Evolutionary conservation across 2,329 filamentous ascomycete genomes (phyloP).

Genomic region (Fonsecaea pedrosoi): DNA sequence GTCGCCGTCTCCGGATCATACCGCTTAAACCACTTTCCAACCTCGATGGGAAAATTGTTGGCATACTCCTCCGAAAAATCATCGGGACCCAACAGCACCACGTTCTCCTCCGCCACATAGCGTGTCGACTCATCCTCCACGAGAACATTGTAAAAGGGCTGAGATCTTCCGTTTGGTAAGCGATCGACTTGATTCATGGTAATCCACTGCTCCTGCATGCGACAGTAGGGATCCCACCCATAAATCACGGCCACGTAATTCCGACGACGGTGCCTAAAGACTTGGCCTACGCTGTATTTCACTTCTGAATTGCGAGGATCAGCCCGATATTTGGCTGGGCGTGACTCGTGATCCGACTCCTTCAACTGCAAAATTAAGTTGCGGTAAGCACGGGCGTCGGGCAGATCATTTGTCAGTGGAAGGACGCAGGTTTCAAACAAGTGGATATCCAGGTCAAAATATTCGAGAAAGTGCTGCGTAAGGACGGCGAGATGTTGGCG

Average conservation of each 20-base stretch:
- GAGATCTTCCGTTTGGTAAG: conserved; percentile 64
- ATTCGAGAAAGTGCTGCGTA: conserved; percentile 67
- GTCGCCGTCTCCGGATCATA: conserved; percentile 71
- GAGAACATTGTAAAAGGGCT: conserved; percentile 87
- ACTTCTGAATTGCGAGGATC: conserved; percentile 50
- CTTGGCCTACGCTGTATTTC: conserved; percentile 75
- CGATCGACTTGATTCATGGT: conserved; percentile 68
- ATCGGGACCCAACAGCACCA: conserved; percentile 64
- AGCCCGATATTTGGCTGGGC: conserved; percentile 36
- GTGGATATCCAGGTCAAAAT: conserved; percentile 74
- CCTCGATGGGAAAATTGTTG: conserved; percentile 46
- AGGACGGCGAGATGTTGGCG: conserved; percentile 70
- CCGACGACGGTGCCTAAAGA: conserved; percentile 84
- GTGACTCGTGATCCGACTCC: conserved; percentile 59
- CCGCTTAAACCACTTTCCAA: conserved; percentile 86
- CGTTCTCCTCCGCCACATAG: conserved; percentile 82
- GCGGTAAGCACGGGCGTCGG: conserved; percentile 59
- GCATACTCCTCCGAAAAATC: conserved; percentile 59
- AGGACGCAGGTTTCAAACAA: conserved; percentile 72
- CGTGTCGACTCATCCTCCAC: conserved; percentile 72
- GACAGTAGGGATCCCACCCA: conserved; percentile 77
- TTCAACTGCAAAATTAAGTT: conserved; percentile 61
- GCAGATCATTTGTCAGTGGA: conserved; percentile 62
- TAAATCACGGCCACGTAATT: conserved; percentile 80
- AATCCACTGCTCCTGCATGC: conserved; percentile 68